phyloP scores from a whole-genome alignment of 202 grass and related monocot genomes.

The Saccharum hybrid region DNA sequence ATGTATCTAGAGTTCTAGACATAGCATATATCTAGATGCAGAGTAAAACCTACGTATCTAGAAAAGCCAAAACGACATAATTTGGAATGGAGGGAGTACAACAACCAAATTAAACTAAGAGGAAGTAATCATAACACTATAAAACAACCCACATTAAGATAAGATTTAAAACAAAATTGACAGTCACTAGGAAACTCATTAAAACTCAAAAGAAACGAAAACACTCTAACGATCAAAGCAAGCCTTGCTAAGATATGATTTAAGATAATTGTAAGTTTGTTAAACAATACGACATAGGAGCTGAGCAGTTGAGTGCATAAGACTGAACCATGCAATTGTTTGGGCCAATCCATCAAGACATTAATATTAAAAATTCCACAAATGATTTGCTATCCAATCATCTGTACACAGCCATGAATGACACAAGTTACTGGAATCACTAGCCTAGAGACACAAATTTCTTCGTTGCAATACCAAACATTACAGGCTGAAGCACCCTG shows the following conservation, averaged over 20 bases:
- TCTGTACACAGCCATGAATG: background rate
- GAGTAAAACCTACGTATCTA: background rate
- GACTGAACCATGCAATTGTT: background rate
- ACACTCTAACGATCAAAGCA: background rate
- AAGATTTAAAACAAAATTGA: background rate
- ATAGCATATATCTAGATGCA: background rate
- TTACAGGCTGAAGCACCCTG: background rate
- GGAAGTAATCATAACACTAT: background rate
- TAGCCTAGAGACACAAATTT: conserved; percentile 2
- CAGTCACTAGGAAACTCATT: background rate
- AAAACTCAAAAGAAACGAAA: conserved; percentile 5
- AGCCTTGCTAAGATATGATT: conserved; percentile 12
- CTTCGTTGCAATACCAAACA: conserved; percentile 2
- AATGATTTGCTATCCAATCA: background rate
- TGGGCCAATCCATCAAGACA: background rate
- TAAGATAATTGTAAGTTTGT: background rate
- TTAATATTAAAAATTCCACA: conserved; percentile 2
- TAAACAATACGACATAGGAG: conserved; percentile 15
- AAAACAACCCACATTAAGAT: background rate
- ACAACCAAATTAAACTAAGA: conserved; percentile 17
- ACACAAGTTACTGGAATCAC: background rate
- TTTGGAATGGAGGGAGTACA: background rate
- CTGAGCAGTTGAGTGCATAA: conserved; percentile 28
- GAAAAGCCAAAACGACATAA: background rate
- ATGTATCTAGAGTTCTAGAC: background rate